Conservation (phyloP, 2,329 filamentous ascomycete genomes). For the Stagonosporopsis rhizophila region DNA sequence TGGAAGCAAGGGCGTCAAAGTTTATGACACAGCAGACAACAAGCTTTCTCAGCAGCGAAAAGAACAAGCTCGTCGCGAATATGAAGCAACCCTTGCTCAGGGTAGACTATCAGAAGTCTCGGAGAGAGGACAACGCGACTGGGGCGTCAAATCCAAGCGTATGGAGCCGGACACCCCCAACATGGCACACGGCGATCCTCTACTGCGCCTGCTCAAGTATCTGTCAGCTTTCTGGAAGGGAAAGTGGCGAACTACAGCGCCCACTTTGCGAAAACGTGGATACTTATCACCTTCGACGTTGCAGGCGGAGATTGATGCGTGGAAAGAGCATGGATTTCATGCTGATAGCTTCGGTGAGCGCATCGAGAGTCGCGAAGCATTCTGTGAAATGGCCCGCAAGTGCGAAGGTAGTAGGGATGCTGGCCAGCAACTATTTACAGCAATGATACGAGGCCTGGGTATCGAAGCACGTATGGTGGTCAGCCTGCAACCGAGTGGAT, state of each 20-base stretch:
- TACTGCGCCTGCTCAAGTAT: constrained; percentile 76
- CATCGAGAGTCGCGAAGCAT: constrained; percentile 70
- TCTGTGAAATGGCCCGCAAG: constrained; percentile 70
- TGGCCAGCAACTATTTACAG: constrained; percentile 88
- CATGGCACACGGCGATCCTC: constrained; percentile 81
- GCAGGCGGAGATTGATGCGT: constrained; percentile 75
- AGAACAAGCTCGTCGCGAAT: constrained; percentile 13
- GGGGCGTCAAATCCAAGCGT: constrained; percentile 72
- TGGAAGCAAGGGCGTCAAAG: constrained; percentile 49
- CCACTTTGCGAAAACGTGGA: constrained; percentile 85
- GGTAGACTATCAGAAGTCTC: constrained; percentile 48
- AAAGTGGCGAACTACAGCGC: constrained; percentile 76
- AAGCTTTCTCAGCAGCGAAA: constrained; percentile 20
- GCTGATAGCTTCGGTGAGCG: constrained; percentile 76
- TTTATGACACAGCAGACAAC: constrained; percentile 34
- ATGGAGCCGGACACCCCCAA: constrained; percentile 75
- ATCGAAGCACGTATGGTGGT: constrained; percentile 84
- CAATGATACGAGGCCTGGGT: constrained; percentile 78
- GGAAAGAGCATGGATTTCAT: constrained; percentile 68
- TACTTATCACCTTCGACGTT: constrained; percentile 81
- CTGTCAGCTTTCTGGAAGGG: constrained; percentile 90
- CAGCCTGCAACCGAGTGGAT: constrained; percentile 85
- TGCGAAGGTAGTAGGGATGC: constrained; percentile 86
- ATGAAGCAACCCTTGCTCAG: constrained; percentile 19
- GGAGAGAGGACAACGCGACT: constrained; percentile 66